Conservation (phyloP, 1,284 basidiomycete genomes). For the Bjerkandera adusta region DNA sequence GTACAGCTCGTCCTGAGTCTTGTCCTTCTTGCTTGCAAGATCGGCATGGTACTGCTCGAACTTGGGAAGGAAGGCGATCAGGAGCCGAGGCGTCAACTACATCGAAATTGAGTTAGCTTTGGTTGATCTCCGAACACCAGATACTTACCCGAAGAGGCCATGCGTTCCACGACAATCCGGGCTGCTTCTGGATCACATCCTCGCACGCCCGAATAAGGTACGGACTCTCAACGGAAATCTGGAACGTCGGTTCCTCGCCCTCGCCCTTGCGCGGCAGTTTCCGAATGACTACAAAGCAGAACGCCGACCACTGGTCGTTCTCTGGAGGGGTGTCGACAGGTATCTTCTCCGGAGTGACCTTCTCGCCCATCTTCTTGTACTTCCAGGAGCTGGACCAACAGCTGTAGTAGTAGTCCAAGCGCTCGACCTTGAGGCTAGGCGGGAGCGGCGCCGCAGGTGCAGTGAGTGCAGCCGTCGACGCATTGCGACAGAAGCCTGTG, state of each 20-base stretch:
- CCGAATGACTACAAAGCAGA: slow-evolving; percentile 51
- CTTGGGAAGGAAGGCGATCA: slow-evolving; percentile 46
- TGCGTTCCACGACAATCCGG: slow-evolving; percentile 55
- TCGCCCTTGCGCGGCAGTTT: slow-evolving; percentile 36
- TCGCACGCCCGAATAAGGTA: slow-evolving; percentile 55
- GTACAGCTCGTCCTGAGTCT: slow-evolving; percentile 36
- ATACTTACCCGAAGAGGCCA: slow-evolving; percentile 46
- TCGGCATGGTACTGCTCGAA: slow-evolving; percentile 42
- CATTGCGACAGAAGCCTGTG: no score
- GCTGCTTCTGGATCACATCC: slow-evolving; percentile 49
- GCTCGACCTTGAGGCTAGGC: slow-evolving; percentile 50
- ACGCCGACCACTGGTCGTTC: slow-evolving; percentile 52
- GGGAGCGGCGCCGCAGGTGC: slow-evolving; percentile 34
- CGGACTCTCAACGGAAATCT: slow-evolving; percentile 52
- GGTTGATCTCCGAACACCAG: neutral
- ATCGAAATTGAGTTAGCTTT: neutral
- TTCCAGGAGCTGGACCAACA: slow-evolving; percentile 53
- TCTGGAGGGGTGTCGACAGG: slow-evolving; percentile 25
- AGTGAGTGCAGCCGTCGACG: slow-evolving; percentile 35
- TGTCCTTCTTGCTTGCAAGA: slow-evolving; percentile 34
- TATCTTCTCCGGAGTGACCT: slow-evolving; percentile 42
- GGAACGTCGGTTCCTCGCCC: slow-evolving; percentile 38
- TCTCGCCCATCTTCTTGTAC: slow-evolving; percentile 52
- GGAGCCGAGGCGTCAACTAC: slow-evolving; percentile 51
- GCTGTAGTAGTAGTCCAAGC: slow-evolving; percentile 55